These are phyloP conservation scores for Paragyromitra xinjiangensis DNA, from an alignment of 495 filamentous ascomycete species.

Conservation along the genomic window DNA sequence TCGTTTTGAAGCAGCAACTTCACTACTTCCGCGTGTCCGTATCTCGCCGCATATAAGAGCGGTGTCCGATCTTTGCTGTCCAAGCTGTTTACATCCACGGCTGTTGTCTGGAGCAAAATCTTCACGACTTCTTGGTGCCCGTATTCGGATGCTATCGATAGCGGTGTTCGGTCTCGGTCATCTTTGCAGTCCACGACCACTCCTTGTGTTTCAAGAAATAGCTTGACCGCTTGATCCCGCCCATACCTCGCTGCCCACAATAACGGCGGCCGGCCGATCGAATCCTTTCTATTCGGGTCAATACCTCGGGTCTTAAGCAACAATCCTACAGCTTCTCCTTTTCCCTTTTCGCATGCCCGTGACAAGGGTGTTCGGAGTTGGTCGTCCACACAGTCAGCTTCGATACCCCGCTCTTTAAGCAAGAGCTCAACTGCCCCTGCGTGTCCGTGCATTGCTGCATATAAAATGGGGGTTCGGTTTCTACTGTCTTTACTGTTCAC, in stretches of 20 bases:
- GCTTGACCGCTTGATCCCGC: constrained; percentile 55
- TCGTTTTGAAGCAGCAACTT: constrained; percentile 37
- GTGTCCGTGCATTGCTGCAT: constrained; percentile 5
- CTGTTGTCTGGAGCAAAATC: constrained; percentile 48
- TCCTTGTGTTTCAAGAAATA: constrained; percentile 33
- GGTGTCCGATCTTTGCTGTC: constrained; percentile 57
- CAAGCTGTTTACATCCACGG: constrained; percentile 39
- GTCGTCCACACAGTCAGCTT: not conserved
- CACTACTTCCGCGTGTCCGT: constrained; percentile 60
- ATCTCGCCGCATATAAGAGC: constrained; percentile 59
- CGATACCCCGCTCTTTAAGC: not conserved
- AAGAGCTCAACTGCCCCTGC: not conserved
- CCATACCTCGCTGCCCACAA: constrained; percentile 54
- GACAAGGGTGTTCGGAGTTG: constrained; percentile 2
- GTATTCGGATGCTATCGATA: constrained; percentile 55
- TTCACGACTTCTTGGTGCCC: constrained; percentile 55
- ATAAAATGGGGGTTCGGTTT: not conserved
- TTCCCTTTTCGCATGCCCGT: constrained; percentile 2
- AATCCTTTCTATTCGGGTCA: not conserved
- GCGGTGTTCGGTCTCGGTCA: constrained; percentile 52
- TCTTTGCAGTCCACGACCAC: constrained; percentile 37
- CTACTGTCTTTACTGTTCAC: not conserved
- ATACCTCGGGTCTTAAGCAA: not conserved
- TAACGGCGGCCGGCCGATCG: not conserved
- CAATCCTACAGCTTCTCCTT: not conserved